Evolutionary conservation across 768 basidiomycete species (phyloP).

Genomic region (Kwoniella heveanensis): DNA sequence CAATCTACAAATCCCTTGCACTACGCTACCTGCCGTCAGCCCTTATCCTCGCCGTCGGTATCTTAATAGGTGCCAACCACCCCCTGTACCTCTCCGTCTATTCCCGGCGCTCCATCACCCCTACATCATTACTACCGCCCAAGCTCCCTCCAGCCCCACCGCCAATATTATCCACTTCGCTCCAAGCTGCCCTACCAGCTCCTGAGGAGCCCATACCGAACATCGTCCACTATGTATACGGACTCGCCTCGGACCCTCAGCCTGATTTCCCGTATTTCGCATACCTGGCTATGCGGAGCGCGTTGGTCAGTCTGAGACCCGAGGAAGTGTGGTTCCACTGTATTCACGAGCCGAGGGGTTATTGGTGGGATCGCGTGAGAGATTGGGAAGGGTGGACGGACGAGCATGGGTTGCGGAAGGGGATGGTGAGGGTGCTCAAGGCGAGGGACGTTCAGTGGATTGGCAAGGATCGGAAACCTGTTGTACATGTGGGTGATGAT

Average conservation of each 20-base stretch:
- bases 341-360: constrained; percentile 48
- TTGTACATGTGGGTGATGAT: constrained; percentile 35
- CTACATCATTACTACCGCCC: constrained; percentile 22
- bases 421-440: constrained; percentile 33
- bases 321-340: constrained; percentile 53
- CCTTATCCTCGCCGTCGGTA: constrained; percentile 31
- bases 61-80: constrained; percentile 36
- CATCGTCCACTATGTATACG: constrained; percentile 55
- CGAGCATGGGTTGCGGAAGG: constrained; percentile 25
- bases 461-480: constrained; percentile 38
- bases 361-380: constrained; percentile 52
- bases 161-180: constrained; percentile 5
- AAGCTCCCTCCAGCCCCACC: constrained; percentile 37
- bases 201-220: constrained; percentile 43
- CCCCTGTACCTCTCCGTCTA: constrained; percentile 46
- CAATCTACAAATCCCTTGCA: background rate
- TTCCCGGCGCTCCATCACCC: constrained; percentile 26
- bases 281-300: constrained; percentile 52
- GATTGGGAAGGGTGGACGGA: constrained; percentile 42
- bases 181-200: constrained; percentile 26
- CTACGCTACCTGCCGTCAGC: constrained; percentile 12
- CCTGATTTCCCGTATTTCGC: constrained; percentile 51
- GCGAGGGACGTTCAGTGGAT: constrained; percentile 43
- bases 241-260: constrained; percentile 42
- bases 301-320: constrained; percentile 46